phyloP scores from a whole-genome alignment of 768 basidiomycete genomes.

The Russula ochroleuca region DNA sequence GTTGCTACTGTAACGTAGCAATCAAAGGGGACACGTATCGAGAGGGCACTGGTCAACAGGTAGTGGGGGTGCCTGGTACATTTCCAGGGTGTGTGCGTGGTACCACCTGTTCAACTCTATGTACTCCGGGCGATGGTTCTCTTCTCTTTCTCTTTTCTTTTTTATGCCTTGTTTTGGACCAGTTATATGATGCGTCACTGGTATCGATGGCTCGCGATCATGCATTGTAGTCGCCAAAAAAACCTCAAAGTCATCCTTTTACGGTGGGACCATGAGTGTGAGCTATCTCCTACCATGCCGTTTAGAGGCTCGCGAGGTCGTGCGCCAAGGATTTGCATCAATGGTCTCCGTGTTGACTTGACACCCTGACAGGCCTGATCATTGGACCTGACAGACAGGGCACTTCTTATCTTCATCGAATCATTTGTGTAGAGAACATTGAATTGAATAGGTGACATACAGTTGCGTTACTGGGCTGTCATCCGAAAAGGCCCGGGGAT shows the following conservation, averaged over 20 bases:
- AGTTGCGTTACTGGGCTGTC: not conserved
- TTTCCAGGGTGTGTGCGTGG: not conserved
- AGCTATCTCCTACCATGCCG: not conserved
- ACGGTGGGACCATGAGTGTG: not conserved
- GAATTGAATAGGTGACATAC: not conserved
- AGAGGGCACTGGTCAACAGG: not conserved
- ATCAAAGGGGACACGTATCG: not conserved
- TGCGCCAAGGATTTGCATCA: not conserved
- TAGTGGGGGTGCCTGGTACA: not conserved
- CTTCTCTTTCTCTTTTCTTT: not conserved
- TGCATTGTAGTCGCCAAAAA: not conserved
- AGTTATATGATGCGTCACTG: not conserved
- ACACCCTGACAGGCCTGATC: too few relatives aligned
- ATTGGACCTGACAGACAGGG: not conserved
- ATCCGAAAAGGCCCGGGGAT: not conserved
- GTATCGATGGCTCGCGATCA: conserved; percentile 10
- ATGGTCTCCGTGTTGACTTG: not conserved
- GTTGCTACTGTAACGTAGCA: too few relatives aligned
- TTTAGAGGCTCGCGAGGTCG: not conserved
- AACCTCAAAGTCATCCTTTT: not conserved
- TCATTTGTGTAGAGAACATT: not conserved
- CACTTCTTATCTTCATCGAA: conserved; percentile 5
- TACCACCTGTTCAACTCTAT: not conserved
- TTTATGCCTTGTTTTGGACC: not conserved
- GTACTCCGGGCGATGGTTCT: not conserved